Percentiles rank a stretch among this genome's conserved stretches.
These are phyloP conservation scores for Porodaedalea pini DNA, from an alignment of 1,284 basidiomycete genomes.

Conservation along the genomic window DNA sequence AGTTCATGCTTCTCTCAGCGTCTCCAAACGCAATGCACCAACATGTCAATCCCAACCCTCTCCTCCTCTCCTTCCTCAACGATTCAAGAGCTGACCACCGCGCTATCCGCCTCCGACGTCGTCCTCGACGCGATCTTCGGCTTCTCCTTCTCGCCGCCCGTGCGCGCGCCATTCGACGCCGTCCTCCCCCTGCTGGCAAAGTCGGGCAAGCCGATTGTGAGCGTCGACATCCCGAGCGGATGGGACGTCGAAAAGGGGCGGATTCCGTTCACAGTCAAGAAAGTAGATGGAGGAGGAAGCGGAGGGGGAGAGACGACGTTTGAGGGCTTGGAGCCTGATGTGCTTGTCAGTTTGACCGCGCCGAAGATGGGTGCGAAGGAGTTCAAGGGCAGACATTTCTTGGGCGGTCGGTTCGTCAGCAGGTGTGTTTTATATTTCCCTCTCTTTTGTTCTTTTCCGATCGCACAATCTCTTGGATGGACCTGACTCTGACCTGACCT, in stretches of 20 bases:
- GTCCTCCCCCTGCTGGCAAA: constrained; percentile 67
- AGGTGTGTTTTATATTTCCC: constrained; percentile 48
- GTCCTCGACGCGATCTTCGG: constrained; percentile 96
- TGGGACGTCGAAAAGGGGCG: constrained; percentile 89
- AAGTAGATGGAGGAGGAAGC: constrained; percentile 21
- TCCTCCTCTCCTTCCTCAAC: constrained; percentile 43
- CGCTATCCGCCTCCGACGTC: constrained; percentile 70
- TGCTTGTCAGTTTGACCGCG: constrained; percentile 87
- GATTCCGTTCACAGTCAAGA: constrained; percentile 18
- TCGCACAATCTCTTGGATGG: too few species aligned
- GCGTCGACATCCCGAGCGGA: constrained; percentile 94
- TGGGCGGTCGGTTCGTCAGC: constrained; percentile 90
- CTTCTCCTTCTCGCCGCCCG: constrained; percentile 90
- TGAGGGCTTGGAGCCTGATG: constrained; percentile 66
- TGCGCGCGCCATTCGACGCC: constrained; percentile 82
- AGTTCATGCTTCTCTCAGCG: constrained; percentile 42
- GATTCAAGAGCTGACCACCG: constrained; percentile 41
- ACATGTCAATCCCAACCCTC: constrained; percentile 77
- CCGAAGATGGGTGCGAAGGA: constrained; percentile 83
- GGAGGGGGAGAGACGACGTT: constrained; percentile 22
- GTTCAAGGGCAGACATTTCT: constrained; percentile 84
- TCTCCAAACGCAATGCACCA: constrained; percentile 82
- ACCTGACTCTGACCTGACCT: too few species aligned
- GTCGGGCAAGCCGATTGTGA: constrained; percentile 75
- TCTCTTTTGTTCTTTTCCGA: neutral